A percentile compares a stretch with the other conserved stretches of the same genome.
phyloP scores from a whole-genome alignment of 129 eudicot species.

The Chrysanthemum seticuspe region DNA sequence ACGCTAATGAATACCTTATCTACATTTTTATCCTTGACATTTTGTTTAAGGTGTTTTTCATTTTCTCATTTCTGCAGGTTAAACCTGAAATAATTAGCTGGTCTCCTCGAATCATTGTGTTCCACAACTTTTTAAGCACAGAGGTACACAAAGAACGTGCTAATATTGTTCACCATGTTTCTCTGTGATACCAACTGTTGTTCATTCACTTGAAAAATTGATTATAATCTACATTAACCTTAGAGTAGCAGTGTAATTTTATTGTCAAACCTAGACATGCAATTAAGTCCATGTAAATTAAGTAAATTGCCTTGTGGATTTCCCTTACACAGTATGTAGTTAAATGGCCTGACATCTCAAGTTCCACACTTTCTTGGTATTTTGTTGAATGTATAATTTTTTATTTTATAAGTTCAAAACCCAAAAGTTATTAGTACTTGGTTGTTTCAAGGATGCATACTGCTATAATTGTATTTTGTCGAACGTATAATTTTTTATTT shows the following conservation, averaged over 20 bases:
- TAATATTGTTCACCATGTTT: conserved; percentile 9
- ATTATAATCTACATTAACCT: conserved; percentile 2
- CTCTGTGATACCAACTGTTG: conserved; percentile 1
- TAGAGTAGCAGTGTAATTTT: not conserved
- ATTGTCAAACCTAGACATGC: too few relatives aligned
- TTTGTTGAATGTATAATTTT: not conserved
- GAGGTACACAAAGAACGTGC: conserved; percentile 52
- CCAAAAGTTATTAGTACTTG: not conserved
- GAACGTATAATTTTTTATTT: too few relatives aligned
- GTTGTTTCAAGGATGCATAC: conserved; percentile 3
- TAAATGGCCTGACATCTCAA: too few relatives aligned
- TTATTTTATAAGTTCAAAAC: not conserved
- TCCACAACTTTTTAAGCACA: conserved; percentile 73
- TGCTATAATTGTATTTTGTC: not conserved
- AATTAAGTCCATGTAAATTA: too few relatives aligned
- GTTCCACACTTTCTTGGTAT: conserved; percentile 7
- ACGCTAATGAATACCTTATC: conserved; percentile 5
- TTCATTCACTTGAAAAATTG: not conserved
- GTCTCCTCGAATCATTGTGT: conserved; percentile 78
- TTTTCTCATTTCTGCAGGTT: conserved; percentile 47
- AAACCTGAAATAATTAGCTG: conserved; percentile 92
- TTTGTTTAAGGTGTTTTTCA: not conserved
- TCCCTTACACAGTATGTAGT: too few relatives aligned
- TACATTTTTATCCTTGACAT: conserved; percentile 14
- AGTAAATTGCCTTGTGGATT: too few relatives aligned